phyloP scores from a whole-genome alignment of 2,329 filamentous ascomycete species.

The Bisporella sp. region DNA sequence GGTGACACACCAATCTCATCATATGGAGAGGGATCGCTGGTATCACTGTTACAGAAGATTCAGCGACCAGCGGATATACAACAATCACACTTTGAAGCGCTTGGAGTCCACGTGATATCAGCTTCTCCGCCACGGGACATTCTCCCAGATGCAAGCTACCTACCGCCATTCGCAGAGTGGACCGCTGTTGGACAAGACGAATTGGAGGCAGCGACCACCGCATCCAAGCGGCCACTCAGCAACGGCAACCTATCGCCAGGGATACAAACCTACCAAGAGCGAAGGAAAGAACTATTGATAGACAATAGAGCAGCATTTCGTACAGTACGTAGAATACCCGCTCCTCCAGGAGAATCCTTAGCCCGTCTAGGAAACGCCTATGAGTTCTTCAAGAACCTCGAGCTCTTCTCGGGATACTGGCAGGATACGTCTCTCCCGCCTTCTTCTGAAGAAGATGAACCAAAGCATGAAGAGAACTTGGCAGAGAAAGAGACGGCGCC shows the following conservation, averaged over 20 bases:
- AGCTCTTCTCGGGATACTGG: conserved; percentile 53
- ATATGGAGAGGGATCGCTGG: conserved; percentile 32
- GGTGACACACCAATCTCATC: conserved; percentile 25
- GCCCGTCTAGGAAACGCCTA: conserved; percentile 56
- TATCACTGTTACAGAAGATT: conserved; percentile 45
- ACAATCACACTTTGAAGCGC: conserved; percentile 45
- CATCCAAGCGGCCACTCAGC: conserved; percentile 41
- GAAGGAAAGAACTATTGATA: conserved; percentile 48
- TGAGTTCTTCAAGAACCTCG: conserved; percentile 58
- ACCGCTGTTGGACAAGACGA: conserved; percentile 22
- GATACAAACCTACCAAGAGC: conserved; percentile 50
- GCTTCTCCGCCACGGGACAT: conserved; percentile 43
- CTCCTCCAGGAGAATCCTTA: conserved; percentile 44
- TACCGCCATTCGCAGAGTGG: conserved; percentile 48
- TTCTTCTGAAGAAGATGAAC: conserved; percentile 7
- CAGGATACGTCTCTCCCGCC: conserved; percentile 46
- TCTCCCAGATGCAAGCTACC: conserved; percentile 44
- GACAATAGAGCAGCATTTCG: conserved; percentile 53
- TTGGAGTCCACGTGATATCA: conserved; percentile 48
- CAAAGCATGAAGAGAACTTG: conserved; percentile 13
- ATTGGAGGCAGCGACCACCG: conserved; percentile 35
- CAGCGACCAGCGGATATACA: conserved; percentile 44
- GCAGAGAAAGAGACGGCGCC: neutral
- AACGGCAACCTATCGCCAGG: conserved; percentile 51
- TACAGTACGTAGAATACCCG: conserved; percentile 50